Base-by-base conservation (phyloP, 2,329 filamentous ascomycete species). In the Paradendryphiella salina region DNA sequence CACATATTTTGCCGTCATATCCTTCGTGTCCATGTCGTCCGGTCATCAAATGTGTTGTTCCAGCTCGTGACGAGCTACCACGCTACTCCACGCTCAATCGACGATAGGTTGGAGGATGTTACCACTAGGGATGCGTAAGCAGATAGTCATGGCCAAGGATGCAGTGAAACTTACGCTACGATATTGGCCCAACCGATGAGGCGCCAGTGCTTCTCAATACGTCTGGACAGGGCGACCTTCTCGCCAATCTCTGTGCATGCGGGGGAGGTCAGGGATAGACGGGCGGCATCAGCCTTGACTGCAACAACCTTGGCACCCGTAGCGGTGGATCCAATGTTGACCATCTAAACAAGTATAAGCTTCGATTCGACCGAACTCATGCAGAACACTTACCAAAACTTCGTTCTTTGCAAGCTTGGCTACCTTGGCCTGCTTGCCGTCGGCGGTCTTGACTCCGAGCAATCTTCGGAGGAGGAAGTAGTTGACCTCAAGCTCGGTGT, bases 351-450 rank as follows among this genome's bases (percentile, higher is more conserved):
- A 6, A 33, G 21, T 36, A 29, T 70, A 35, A 70, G 61, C 44
- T 17, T 35, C 10, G 11, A 31, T 31, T 28, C 20, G 18, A 3
- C 36, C 3, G 6, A 17, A 11, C 14, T 3, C 5, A 1, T 13
- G 13, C 21, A 36, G 7, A 11, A 14, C 4, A 60, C 59, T 33
- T 67, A 71, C 67, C 41, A 99, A 87, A 69, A 97, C 91, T 77
- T 99, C 94, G 78, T 96, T 96, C 86, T 97, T 99, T 50, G 91
- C 82, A 61, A 99, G 82, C 81, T 99, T 99, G 67, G 92, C 91
- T 63, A 99, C 94, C 87, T 99, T 99, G 71, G 93, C 93, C 79
- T 97, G 94, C 82, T 99, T 99, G 74, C 94, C 94, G 65, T 99
- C 94, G 57, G 93, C 91, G 38, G 94, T 96, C 80, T 95, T 92